Conservation (phyloP, 257 asterid species). For the Capsicum baccatum region DNA sequence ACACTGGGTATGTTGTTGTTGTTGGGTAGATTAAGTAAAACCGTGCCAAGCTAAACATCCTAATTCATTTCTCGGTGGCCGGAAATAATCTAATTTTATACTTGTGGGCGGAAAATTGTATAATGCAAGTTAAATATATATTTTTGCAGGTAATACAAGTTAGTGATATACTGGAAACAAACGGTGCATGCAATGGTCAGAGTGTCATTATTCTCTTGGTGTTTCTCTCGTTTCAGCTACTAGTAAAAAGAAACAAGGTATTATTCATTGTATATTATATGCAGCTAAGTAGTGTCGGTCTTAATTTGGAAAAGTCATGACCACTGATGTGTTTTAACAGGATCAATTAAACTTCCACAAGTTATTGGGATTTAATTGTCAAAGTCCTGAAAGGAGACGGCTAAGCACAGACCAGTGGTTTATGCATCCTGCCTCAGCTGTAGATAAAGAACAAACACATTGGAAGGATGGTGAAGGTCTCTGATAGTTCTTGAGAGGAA, state of each 20-base stretch:
- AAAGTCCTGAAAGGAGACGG: slow-evolving; percentile 54
- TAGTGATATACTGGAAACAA: slow-evolving; percentile 91
- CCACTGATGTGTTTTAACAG: slow-evolving; percentile 48
- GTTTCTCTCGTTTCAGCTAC: slow-evolving; percentile 89
- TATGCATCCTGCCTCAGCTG: slow-evolving; percentile 39
- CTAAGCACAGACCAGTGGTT: slow-evolving; percentile 51
- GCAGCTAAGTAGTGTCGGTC: slow-evolving; percentile 17
- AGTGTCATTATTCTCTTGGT: slow-evolving; percentile 88
- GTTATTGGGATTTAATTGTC: slow-evolving; percentile 75
- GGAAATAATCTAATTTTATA: slow-evolving; percentile 8
- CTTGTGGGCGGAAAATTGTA: neutral
- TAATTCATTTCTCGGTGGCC: neutral
- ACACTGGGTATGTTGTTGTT: too few relatives aligned
- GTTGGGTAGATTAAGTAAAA: neutral
- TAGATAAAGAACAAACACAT: slow-evolving; percentile 33
- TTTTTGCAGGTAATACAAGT: slow-evolving; percentile 86
- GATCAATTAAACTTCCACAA: slow-evolving; percentile 89
- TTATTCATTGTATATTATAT: slow-evolving; percentile 30
- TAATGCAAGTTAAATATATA: slow-evolving; percentile 12
- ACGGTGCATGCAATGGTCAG: slow-evolving; percentile 84
- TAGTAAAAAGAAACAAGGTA: slow-evolving; percentile 90
- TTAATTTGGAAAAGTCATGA: slow-evolving; percentile 33
- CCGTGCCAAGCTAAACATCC: neutral
- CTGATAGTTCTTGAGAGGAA: slow-evolving; percentile 3
- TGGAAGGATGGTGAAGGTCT: slow-evolving; percentile 59